These are phyloP conservation scores for Ganoderma meredithae DNA, from an alignment of 1,284 basidiomycete genomes.

Conservation along the genomic window DNA sequence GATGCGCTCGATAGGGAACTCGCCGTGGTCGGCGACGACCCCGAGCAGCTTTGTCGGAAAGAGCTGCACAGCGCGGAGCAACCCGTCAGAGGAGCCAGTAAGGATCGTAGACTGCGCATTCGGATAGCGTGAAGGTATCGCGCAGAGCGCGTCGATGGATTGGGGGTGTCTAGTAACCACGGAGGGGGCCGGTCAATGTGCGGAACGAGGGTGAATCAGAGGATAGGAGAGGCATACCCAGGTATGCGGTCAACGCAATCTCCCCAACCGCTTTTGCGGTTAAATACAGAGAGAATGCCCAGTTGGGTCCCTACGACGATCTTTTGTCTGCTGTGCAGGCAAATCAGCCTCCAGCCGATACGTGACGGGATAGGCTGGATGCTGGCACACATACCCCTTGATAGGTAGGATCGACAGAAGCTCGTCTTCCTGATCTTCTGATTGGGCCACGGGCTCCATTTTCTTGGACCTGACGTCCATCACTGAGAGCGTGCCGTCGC, in stretches of 20 bases:
- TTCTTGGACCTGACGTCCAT: conserved; percentile 88
- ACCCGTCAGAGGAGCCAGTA: conserved; percentile 93
- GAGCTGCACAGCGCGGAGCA: conserved; percentile 89
- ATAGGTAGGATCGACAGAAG: conserved; percentile 86
- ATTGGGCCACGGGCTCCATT: conserved; percentile 76
- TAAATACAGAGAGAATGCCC: conserved; percentile 92
- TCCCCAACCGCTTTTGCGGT: conserved; percentile 85
- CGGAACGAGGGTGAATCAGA: not conserved
- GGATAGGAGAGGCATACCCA: conserved; percentile 56
- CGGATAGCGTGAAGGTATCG: conserved; percentile 71
- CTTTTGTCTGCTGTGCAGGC: conserved; percentile 67
- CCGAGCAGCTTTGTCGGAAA: conserved; percentile 92
- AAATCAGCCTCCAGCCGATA: not conserved
- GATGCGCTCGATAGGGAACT: conserved; percentile 91
- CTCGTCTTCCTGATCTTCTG: conserved; percentile 97
- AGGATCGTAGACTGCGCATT: conserved; percentile 79
- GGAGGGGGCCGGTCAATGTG: not conserved
- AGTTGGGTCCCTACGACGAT: conserved; percentile 90
- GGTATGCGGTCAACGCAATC: conserved; percentile 95
- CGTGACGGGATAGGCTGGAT: not conserved
- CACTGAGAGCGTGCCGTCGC: conserved; percentile 91
- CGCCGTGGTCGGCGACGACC: conserved; percentile 89
- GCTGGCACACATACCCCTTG: conserved; percentile 64
- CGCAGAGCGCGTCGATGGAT: conserved; percentile 85
- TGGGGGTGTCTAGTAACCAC: conserved; percentile 73